These are phyloP conservation scores for Aspergillus sp. DNA, from an alignment of 2,329 filamentous ascomycete species.

Conservation along the genomic window DNA sequence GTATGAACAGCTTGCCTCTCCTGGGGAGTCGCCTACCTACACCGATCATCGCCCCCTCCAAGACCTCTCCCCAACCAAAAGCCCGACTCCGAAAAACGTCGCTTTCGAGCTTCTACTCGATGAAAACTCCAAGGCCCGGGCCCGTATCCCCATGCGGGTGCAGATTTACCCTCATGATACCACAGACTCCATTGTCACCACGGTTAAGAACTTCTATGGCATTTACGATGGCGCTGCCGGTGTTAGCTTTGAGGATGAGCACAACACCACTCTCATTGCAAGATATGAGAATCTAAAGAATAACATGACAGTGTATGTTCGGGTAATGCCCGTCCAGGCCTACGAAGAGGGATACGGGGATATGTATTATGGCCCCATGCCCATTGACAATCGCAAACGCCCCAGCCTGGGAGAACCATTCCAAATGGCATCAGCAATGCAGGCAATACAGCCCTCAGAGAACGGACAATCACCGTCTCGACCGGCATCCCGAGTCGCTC, in stretches of 20 bases:
- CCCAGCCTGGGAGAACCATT: constrained; percentile 64
- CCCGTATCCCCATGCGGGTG: constrained; percentile 65
- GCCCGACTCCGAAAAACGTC: constrained; percentile 57
- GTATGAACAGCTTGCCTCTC: constrained; percentile 35
- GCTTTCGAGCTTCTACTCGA: constrained; percentile 64
- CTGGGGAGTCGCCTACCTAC: constrained; percentile 31
- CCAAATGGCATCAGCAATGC: constrained; percentile 59
- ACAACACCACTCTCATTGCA: constrained; percentile 88
- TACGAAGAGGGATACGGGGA: constrained; percentile 48
- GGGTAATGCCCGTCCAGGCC: constrained; percentile 66
- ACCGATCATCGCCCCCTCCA: constrained; percentile 30
- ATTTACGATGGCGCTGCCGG: constrained; percentile 81
- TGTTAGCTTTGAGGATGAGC: constrained; percentile 90
- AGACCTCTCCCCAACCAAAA: constrained; percentile 36
- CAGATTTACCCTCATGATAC: constrained; percentile 95
- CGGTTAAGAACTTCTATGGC: constrained; percentile 98
- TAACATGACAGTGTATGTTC: constrained; percentile 90
- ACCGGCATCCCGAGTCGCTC: constrained; percentile 68
- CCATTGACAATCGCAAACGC: constrained; percentile 54
- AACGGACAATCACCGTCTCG: constrained; percentile 64
- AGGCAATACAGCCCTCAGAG: constrained; percentile 52
- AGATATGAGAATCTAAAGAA: constrained; percentile 93
- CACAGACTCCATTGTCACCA: constrained; percentile 95
- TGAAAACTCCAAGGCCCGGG: constrained; percentile 57
- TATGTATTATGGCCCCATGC: constrained; percentile 47